Base-by-base conservation (phyloP, 2,329 filamentous ascomycete genomes). In the Keithomyces neogunnii region DNA sequence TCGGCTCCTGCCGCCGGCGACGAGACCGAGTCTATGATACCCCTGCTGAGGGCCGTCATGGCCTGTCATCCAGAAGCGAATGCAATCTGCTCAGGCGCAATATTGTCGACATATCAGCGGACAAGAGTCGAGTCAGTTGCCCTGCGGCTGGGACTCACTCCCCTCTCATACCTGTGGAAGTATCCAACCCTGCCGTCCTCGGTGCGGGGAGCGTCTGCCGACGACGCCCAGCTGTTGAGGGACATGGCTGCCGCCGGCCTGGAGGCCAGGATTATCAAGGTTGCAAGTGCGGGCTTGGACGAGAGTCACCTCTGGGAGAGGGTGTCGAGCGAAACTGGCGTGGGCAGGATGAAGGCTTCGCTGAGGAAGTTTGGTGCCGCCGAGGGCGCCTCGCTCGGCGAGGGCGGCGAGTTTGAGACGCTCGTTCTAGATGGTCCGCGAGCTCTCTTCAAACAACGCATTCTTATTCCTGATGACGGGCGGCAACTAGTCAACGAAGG, bases 331-430 rank as follows among this genome's bases (percentile, higher is more conserved):
- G 61, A 68, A 4, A 63, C 62, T 29, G 78, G 75, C 5, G 72
- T 76, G 43, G 63, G 62, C 39, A 70, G 73, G 49, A 63, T 83
- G 44, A 71, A 73, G 60, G 70, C 66, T 40, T 75, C 82, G 1
- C 75, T 89, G 64, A 71, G 73, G 47, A 77, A 81, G 55, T 95
- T 95, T 69, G 86, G 86, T 44, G 70, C 77, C 55, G 72, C 71
- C 61, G 73, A 79, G 54, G 89, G 88, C 0, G 86, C 88, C 7
- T 81, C 91, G 8, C 70, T 97, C 19, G 93, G 93, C 1, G 93
- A 97, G 66, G 93, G 93, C 5, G 93, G 93, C 3, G 93, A 97
- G 72, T 97, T 95, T 67, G 93, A 97, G 76, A 97, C 90, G 32
- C 72, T 97, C 49, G 89, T 93, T 44, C 63, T 97, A 36, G 82